Base-by-base conservation (phyloP, 139 green algal genomes). In the Tetradesmus lagerheimii region DNA sequence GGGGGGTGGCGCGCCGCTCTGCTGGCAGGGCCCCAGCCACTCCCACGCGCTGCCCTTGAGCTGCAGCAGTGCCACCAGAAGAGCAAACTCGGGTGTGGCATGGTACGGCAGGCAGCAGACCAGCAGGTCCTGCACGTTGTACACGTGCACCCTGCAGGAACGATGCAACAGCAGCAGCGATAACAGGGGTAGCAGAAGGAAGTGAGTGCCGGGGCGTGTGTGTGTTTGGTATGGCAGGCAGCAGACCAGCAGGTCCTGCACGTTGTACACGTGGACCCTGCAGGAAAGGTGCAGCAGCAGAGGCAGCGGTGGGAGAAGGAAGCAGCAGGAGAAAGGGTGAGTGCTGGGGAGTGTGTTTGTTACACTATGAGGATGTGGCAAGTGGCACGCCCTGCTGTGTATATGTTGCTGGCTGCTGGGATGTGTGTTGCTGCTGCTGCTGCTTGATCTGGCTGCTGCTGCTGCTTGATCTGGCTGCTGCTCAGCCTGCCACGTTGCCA, bases 71-170 rank as follows among this genome's bases (percentile, higher is more conserved):
- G 96, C 81, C 38, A 98, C 93, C 86, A 99, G 93, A 18, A 95
- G 96, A 43, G 98, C 97, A 93, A 99, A 99, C 90, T 98, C 93
- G 81, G 96, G 93, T 20, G 97, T 99, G 39, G 92, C 85, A 92
- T 99, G 97, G 92, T 97, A 99, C 0, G 97, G 95, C 83, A 99
- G 91, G 12, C 93, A 94, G 3, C 89, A 93, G 4, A 87, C 43
- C 87, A 99, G 91, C 39, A 99, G 67, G 0, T 93, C 92, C 4
- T 95, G 90, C n/a, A 98, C 94, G 91, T 99, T 98, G 88, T 91
- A 92, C 90, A 97, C 93, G 41, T 99, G 93, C 35, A 97, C 92
- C 91, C 94, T 97, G 96, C 66, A 77, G 75, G 37, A 27, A 37
- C 67, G 35, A 4, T 3, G 31, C 38, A 83, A 9, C 77, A 83